Conservation (phyloP, 192 early-diverging fungal species). For the Chytriomyces sp. region DNA sequence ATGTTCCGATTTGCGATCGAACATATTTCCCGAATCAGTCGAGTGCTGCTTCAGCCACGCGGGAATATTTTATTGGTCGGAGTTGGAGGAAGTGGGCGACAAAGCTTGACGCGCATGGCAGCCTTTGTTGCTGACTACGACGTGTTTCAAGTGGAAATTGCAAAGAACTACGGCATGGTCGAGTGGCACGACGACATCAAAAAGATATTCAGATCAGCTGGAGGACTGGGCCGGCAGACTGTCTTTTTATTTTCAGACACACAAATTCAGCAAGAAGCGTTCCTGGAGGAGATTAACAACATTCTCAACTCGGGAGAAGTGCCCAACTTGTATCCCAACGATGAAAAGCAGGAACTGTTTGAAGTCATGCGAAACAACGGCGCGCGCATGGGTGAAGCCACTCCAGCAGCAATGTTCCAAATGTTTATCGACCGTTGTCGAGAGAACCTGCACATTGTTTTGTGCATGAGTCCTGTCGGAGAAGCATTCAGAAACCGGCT, state of each 20-base stretch:
- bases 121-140: slow-evolving; percentile 65
- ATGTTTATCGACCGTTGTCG: slow-evolving; percentile 61
- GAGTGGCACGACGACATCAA: slow-evolving; percentile 69
- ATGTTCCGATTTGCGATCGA: slow-evolving; percentile 68
- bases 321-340: slow-evolving; percentile 60
- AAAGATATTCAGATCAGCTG: slow-evolving; percentile 59
- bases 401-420: slow-evolving; percentile 54
- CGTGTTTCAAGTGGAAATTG: slow-evolving; percentile 65
- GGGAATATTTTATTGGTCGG: slow-evolving; percentile 67
- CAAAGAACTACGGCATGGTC: slow-evolving; percentile 59
- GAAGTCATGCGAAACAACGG: slow-evolving; percentile 58
- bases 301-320: slow-evolving; percentile 67
- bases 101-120: slow-evolving; percentile 64
- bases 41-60: slow-evolving; percentile 60
- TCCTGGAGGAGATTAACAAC: slow-evolving; percentile 69
- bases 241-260: slow-evolving; percentile 67
- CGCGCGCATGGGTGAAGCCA: slow-evolving; percentile 42
- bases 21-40: slow-evolving; percentile 60
- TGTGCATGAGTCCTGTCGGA: slow-evolving; percentile 66
- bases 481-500: slow-evolving; percentile 64
- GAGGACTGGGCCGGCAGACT: slow-evolving; percentile 58
- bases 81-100: slow-evolving; percentile 65
- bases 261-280: slow-evolving; percentile 66
- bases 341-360: slow-evolving; percentile 66
- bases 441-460: slow-evolving; percentile 62